These are phyloP conservation scores for Eragrostis tef DNA, from an alignment of 202 grass and related monocot genomes.

Conservation along the genomic window DNA sequence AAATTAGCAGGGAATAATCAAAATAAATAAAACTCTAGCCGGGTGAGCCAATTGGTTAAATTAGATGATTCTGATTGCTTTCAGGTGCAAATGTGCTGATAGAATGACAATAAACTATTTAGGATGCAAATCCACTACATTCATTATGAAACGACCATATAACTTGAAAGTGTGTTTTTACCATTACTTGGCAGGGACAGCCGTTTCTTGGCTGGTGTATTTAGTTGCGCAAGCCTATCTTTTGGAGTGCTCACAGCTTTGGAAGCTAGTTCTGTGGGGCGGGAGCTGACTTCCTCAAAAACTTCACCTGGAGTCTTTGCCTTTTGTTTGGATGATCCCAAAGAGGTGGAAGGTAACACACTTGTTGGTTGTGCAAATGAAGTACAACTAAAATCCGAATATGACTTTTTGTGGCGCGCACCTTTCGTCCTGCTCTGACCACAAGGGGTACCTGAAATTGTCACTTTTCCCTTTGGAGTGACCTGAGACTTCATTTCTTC, in stretches of 20 bases:
- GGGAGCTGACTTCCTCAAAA: constrained; percentile 77
- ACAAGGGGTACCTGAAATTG: constrained; percentile 46
- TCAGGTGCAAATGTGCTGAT: not conserved
- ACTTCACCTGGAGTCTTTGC: constrained; percentile 57
- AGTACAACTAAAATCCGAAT: constrained; percentile 72
- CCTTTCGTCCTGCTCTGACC: constrained; percentile 60
- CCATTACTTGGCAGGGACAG: constrained; percentile 80
- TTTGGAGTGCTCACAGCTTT: constrained; percentile 53
- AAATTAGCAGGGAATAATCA: not conserved
- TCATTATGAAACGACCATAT: not conserved
- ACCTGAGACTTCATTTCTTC: constrained; percentile 58
- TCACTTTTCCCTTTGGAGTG: constrained; percentile 50
- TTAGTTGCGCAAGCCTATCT: constrained; percentile 56
- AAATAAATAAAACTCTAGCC: constrained; percentile 3
- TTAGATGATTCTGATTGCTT: constrained; percentile 7
- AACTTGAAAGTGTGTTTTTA: constrained; percentile 27
- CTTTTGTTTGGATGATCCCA: constrained; percentile 61
- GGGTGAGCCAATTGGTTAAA: constrained; percentile 11
- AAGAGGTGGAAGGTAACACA: constrained; percentile 57
- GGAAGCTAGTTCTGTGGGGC: constrained; percentile 53
- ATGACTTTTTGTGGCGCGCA: constrained; percentile 52
- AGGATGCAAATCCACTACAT: constrained; percentile 11
- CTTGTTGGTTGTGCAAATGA: constrained; percentile 51
- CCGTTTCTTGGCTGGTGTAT: constrained; percentile 64
- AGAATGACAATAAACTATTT: constrained; percentile 20